Conservation (phyloP, 83 land plant species). For the Thuja plicata region DNA sequence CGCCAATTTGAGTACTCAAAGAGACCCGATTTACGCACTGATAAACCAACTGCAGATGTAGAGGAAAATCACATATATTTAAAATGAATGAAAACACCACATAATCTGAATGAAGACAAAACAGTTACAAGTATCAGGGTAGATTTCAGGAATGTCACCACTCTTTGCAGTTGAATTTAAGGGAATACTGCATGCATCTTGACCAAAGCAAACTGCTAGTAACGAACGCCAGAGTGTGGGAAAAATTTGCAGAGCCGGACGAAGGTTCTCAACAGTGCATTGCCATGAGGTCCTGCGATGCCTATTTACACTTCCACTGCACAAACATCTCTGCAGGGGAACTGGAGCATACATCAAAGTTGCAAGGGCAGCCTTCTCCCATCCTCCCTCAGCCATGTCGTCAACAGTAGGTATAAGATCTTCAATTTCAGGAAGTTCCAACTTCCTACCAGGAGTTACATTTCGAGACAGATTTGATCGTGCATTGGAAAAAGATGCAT, state of each 20-base stretch:
- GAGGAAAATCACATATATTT: not conserved
- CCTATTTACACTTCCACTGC: conserved; percentile 75
- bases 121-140: not conserved
- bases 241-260: conserved; percentile 64
- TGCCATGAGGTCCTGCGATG: conserved; percentile 61
- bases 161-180: conserved; percentile 32
- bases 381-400: conserved; percentile 83
- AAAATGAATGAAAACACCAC: not conserved
- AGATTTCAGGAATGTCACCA: conserved; percentile 33
- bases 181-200: conserved; percentile 47
- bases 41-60: conserved; percentile 24
- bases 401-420: conserved; percentile 69
- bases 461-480: conserved; percentile 54
- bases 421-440: conserved; percentile 41
- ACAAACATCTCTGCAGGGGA: conserved; percentile 84
- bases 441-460: conserved; percentile 29
- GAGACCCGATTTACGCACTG: conserved; percentile 43
- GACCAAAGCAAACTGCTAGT: conserved; percentile 68
- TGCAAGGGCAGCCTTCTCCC: conserved; percentile 85
- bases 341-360: conserved; percentile 81
- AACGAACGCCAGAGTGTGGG: conserved; percentile 84
- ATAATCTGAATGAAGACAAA: conserved; percentile 3
- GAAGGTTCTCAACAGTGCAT: conserved; percentile 86
- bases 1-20: conserved; percentile 87
- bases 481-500: conserved; percentile 90